phyloP scores from a whole-genome alignment of 352 stramenopile species.

The Blastocystis sp. region DNA sequence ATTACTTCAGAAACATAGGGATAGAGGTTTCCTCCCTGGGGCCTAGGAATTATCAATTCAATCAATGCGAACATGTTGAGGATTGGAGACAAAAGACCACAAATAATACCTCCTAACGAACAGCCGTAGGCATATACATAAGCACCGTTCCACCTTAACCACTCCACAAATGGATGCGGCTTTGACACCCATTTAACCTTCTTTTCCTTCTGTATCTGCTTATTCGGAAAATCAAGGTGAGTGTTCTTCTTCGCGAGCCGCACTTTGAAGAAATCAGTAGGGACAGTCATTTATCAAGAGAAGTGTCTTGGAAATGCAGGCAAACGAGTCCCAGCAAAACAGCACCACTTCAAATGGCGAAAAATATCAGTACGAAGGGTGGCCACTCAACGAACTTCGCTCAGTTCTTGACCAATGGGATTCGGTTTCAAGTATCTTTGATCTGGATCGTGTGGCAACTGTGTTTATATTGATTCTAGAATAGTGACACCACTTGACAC shows the following conservation, averaged over 20 bases:
- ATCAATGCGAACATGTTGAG: neutral
- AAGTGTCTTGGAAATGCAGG: too few species aligned
- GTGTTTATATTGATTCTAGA: too few species aligned
- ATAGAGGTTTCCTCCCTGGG: constrained; percentile 14
- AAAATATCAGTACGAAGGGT: too few species aligned
- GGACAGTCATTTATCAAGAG: too few species aligned
- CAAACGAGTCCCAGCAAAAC: too few species aligned
- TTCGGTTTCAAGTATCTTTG: too few species aligned
- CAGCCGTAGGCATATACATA: constrained; percentile 33
- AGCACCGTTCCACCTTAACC: neutral
- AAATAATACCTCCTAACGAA: neutral
- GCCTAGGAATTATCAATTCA: neutral
- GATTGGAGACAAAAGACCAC: neutral
- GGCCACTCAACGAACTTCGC: too few species aligned
- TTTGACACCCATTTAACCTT: neutral
- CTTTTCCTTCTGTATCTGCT: neutral
- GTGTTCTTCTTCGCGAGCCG: neutral
- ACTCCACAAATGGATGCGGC: neutral
- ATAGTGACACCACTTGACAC: too few species aligned
- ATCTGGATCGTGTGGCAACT: too few species aligned
- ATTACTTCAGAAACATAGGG: constrained; percentile 35
- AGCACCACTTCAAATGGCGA: too few species aligned
- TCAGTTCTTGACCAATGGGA: too few species aligned
- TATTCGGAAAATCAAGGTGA: neutral
- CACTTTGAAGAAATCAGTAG: neutral